Percentiles rank a stretch among this genome's conserved stretches.
Conservation (phyloP, 495 filamentous ascomycete species). For the Acidomyces sp. region DNA sequence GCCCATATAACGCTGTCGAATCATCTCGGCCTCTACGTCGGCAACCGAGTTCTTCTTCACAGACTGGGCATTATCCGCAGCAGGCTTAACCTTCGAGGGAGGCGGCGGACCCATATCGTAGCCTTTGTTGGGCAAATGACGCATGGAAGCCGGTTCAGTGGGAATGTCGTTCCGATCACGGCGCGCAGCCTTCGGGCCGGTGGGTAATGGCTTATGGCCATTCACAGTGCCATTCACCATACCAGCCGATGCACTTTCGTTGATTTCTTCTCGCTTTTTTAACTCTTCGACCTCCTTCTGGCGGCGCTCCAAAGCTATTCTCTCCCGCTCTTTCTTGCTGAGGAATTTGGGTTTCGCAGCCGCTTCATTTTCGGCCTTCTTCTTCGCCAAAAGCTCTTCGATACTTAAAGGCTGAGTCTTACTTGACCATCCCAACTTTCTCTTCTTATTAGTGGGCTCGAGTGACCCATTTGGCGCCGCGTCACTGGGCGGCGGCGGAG, state of each 20-base stretch:
- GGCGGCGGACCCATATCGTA: conserved; percentile 44
- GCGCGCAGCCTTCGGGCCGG: conserved; percentile 68
- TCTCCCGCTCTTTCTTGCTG: conserved; percentile 78
- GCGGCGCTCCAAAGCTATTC: conserved; percentile 70
- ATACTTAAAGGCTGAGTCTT: conserved; percentile 51
- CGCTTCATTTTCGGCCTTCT: conserved; percentile 64
- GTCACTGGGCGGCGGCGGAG: conserved; percentile 40
- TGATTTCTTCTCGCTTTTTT: conserved; percentile 4
- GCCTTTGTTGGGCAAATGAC: conserved; percentile 34
- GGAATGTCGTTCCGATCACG: conserved; percentile 35
- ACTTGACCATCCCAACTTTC: conserved; percentile 42
- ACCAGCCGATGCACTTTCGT: neutral
- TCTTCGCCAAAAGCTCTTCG: conserved; percentile 64
- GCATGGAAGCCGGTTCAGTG: conserved; percentile 42
- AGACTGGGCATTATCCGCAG: conserved; percentile 27
- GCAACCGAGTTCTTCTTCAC: conserved; percentile 52
- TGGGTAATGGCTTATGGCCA: conserved; percentile 40
- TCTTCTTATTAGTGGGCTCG: conserved; percentile 32
- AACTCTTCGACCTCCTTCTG: conserved; percentile 67
- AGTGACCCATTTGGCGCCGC: conserved; percentile 1
- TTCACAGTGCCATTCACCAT: conserved; percentile 21
- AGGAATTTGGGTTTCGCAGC: conserved; percentile 84
- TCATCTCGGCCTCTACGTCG: conserved; percentile 62
- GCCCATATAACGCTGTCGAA: conserved; percentile 84
- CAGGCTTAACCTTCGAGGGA: conserved; percentile 34